Base-by-base conservation (phyloP, 2,329 filamentous ascomycete genomes). In the Colletotrichum magnum region DNA sequence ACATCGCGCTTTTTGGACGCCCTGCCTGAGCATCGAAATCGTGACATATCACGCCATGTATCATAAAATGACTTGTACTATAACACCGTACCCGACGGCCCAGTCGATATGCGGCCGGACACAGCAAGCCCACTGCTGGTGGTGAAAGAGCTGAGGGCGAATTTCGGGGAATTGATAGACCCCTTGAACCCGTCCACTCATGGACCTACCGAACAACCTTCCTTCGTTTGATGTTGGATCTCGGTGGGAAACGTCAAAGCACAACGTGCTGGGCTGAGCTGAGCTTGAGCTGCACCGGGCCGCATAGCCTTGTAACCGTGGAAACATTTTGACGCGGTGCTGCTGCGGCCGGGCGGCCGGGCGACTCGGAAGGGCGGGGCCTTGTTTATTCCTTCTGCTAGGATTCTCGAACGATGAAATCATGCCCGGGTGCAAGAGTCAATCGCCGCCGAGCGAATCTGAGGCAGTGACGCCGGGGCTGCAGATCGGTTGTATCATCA, bases 401-500 rank as follows among this genome's bases (percentile, higher is more conserved):
- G 43, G 18, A 52, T 69, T 52, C 57, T 66, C 50, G 52, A 66
- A 69, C 45, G 54, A 26, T 57, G 41, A 57, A 57, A 59, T 41
- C 43, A 60, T 69, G 62, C 66, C 28, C 24, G 43, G 51, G 39
- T 28, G 56, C 39, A 56, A 36, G 28, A 69, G 54, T 32, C 32
- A 51, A 45, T 50, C 54, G 54, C 39, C 50, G 43, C 36, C 13
- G 48, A 28, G 21, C 21, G 21, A 47, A 47, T 61, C 62, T 69
- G 67, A 69, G 52, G 62, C 67, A 61, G 67, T 67, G 62, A 67
- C 62, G 67, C 62, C 51, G 18, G 50, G 67, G 67, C 50, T 69
- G 67, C 62, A 69, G 67, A 69, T 69, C 67, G 39, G 16, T 67
- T 67, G 67, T 69, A 57, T 69, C 67, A 67, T 57, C 41, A 50